Percentiles rank a stretch among this genome's conserved stretches.
These are phyloP conservation scores for Fusarium sp. DNA, from an alignment of 2,329 filamentous ascomycete species.

Conservation along the genomic window DNA sequence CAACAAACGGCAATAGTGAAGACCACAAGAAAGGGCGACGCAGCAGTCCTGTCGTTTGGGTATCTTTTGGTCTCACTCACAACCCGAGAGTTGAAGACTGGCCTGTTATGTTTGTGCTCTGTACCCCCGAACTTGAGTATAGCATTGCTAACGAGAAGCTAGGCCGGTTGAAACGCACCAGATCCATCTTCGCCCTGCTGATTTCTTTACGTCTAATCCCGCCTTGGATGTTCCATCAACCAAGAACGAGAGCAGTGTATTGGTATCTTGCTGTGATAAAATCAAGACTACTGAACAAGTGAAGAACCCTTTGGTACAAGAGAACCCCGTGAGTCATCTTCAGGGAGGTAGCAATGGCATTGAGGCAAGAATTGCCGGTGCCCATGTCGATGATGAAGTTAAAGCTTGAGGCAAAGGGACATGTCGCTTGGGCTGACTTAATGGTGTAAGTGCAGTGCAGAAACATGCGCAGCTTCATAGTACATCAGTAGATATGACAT, in stretches of 20 bases:
- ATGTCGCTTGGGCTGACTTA: not conserved
- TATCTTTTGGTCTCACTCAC: slow-evolving; percentile 61
- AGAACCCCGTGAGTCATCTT: slow-evolving; percentile 48
- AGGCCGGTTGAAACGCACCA: slow-evolving; percentile 28
- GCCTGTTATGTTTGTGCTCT: slow-evolving; percentile 60
- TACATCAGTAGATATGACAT: not conserved
- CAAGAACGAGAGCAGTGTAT: slow-evolving; percentile 54
- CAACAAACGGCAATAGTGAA: not conserved
- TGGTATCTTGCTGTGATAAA: slow-evolving; percentile 51
- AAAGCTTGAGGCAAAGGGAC: not conserved
- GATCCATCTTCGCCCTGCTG: slow-evolving; percentile 49
- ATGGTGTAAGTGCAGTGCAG: not conserved
- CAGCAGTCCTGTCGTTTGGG: slow-evolving; percentile 57
- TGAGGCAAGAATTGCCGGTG: slow-evolving; percentile 35
- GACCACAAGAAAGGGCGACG: slow-evolving; percentile 35
- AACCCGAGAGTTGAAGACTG: slow-evolving; percentile 62
- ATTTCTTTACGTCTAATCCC: slow-evolving; percentile 61
- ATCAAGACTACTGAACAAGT: slow-evolving; percentile 8
- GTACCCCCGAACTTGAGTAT: not conserved
- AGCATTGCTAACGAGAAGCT: not conserved
- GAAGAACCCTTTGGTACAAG: slow-evolving; percentile 43
- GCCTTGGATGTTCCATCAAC: slow-evolving; percentile 57
- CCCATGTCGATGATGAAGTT: slow-evolving; percentile 25
- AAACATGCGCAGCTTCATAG: not conserved
- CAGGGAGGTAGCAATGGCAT: slow-evolving; percentile 45